Conservation (phyloP, 768 basidiomycete species). For the Podaxis rugospora region DNA sequence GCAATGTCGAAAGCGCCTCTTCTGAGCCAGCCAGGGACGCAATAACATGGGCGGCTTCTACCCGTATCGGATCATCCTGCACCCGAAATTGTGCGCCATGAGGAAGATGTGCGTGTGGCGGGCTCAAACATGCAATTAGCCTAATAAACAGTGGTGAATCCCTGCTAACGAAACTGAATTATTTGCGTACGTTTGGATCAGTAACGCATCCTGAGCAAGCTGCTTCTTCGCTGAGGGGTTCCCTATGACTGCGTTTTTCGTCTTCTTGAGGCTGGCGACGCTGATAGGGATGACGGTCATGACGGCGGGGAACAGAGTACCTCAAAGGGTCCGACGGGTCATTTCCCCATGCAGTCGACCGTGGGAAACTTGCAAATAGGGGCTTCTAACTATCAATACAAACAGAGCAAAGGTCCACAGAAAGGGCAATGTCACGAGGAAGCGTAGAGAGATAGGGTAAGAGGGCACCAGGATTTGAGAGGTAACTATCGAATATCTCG, state of each 20-base stretch:
- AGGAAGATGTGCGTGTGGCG: slow-evolving; percentile 16
- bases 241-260: slow-evolving; percentile 76
- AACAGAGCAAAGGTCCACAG: not conserved
- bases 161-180: not conserved
- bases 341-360: not conserved
- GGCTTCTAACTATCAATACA: not conserved
- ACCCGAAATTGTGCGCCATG: slow-evolving; percentile 13
- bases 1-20: slow-evolving; percentile 51
- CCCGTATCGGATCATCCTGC: slow-evolving; percentile 45
- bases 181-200: slow-evolving; percentile 48
- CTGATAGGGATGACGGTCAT: slow-evolving; percentile 10
- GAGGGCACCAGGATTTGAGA: not conserved
- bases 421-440: not conserved
- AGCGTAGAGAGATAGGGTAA: not conserved
- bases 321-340: not conserved
- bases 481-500: not conserved
- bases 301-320: slow-evolving; percentile 1
- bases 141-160: slow-evolving; percentile 29
- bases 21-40: slow-evolving; percentile 70
- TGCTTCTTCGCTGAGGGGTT: slow-evolving; percentile 69
- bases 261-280: slow-evolving; percentile 49
- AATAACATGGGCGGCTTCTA: slow-evolving; percentile 73
- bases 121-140: slow-evolving; percentile 57
- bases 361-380: not conserved
- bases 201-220: slow-evolving; percentile 50